Conservation (phyloP, 768 basidiomycete genomes). For the Cystobasidium tubakii region DNA sequence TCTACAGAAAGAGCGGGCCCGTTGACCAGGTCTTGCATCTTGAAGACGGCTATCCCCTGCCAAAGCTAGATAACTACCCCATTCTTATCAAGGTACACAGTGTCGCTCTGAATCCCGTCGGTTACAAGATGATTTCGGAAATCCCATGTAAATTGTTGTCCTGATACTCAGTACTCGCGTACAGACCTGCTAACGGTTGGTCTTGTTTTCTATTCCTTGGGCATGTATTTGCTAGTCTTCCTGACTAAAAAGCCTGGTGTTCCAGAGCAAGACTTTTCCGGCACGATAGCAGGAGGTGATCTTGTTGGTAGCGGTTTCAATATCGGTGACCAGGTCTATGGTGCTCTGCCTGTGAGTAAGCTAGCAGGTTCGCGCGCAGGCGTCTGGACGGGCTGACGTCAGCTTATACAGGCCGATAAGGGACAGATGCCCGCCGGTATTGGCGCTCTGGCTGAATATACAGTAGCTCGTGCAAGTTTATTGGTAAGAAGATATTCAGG, state of each 20-base stretch:
- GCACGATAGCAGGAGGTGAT: conserved; percentile 56
- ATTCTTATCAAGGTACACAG: conserved; percentile 57
- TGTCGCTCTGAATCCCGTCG: conserved; percentile 61
- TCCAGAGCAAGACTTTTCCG: conserved; percentile 62
- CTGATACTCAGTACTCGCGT: not conserved
- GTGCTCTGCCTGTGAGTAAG: conserved; percentile 53
- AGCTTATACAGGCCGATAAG: conserved; percentile 1
- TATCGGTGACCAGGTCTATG: conserved; percentile 63
- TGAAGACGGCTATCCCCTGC: conserved; percentile 47
- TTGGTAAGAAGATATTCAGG: conserved; percentile 45
- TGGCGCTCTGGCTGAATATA: conserved; percentile 62
- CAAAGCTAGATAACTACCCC: conserved; percentile 51
- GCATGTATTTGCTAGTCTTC: conserved; percentile 52
- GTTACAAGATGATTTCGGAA: conserved; percentile 40
- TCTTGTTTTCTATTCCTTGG: conserved; percentile 48
- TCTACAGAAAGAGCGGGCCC: conserved; percentile 43
- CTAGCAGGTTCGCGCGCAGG: not conserved
- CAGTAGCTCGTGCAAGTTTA: conserved; percentile 52
- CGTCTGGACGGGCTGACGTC: not conserved
- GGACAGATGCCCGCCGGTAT: conserved; percentile 49
- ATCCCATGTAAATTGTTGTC: conserved; percentile 51
- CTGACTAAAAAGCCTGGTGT: conserved; percentile 55
- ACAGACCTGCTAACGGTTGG: conserved; percentile 49
- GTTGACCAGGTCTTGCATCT: conserved; percentile 49
- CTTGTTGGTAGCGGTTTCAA: conserved; percentile 56